These are phyloP conservation scores for Metschnikowia kunwiensis DNA, from an alignment of 805 yeast genomes.

Conservation along the genomic window DNA sequence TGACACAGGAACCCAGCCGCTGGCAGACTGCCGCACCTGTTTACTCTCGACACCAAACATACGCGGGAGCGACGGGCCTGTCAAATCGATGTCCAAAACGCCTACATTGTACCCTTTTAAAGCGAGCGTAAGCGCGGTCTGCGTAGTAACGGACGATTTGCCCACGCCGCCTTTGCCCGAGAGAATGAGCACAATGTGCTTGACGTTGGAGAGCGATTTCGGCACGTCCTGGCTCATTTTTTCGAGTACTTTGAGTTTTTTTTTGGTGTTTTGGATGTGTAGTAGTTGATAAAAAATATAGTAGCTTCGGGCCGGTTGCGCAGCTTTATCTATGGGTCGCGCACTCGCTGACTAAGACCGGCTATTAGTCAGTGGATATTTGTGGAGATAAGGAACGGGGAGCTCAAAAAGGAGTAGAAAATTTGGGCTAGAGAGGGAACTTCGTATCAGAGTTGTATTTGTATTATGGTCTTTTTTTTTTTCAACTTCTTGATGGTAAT, in stretches of 20 bases:
- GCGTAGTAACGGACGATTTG: constrained; percentile 93
- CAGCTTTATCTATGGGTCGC: no score
- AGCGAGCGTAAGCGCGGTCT: constrained; percentile 79
- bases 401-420: no score
- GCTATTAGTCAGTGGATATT: no score
- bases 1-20: constrained; percentile 91
- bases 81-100: constrained; percentile 88
- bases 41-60: constrained; percentile 87
- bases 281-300: no score
- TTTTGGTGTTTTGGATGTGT: background rate
- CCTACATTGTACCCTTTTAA: constrained; percentile 80
- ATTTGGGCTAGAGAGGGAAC: no score
- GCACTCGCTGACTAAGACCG: no score
- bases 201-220: constrained; percentile 46
- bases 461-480: no score
- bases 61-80: constrained; percentile 95
- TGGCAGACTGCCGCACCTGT: constrained; percentile 75
- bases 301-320: background rate
- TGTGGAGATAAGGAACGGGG: no score
- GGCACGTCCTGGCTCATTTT: constrained; percentile 21
- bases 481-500: no score
- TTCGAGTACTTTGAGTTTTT: background rate
- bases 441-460: no score
- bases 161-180: constrained; percentile 99
- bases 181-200: constrained; percentile 75